Base-by-base conservation (phyloP, 148 eudicot species). In the Rhododendron kiyosumense region DNA sequence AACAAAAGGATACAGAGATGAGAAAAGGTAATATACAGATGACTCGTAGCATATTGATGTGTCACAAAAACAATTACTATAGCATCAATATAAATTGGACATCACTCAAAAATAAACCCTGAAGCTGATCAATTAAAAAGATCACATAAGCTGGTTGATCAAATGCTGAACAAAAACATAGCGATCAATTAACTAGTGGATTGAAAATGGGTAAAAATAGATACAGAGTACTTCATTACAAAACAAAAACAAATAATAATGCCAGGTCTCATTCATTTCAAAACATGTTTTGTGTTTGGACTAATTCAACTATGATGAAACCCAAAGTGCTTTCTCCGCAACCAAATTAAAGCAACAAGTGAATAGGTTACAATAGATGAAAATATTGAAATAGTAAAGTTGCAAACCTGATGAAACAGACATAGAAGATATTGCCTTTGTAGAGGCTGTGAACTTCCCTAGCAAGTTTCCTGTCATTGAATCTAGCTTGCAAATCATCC, bases 401-500 rank as follows among this genome's bases (percentile, higher is more conserved):
- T 43, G 86, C 89, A 87, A 87, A 94, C 99, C 98, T 85, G 95
- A 30, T 83, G 99, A 95, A 91, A 97, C 95, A 88, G 94, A 90
- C 88, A 97, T 85, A 71, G 95, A 92, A 82, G 95, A 93, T 90
- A 97, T 90, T 85, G 96, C 94, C 87, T 91, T 97, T 65, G 93
- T 88, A 77, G 98, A 93, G 91, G 98, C 98, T 89, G 84, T 94
- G 80, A 97, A 94, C 89, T 93, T 95, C 84, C 88, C 89, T 87
- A 94, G 75, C 92, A 95, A 89, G 87, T 93, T 95, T 26, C 99
- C 99, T 11, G 95, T 84, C 88, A 87, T 75, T 28, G 94, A 89
- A 57, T 97, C 98, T 87, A 97, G 89, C 89, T 95, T 92, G 88
- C 94, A 95, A 76, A 94, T 91, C 89, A 93, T 93, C 15, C 99